Percentiles rank a stretch among this genome's conserved stretches.
These are phyloP conservation scores for Typha latifolia DNA, from an alignment of 176 grass and related monocot genomes.

Conservation along the genomic window DNA sequence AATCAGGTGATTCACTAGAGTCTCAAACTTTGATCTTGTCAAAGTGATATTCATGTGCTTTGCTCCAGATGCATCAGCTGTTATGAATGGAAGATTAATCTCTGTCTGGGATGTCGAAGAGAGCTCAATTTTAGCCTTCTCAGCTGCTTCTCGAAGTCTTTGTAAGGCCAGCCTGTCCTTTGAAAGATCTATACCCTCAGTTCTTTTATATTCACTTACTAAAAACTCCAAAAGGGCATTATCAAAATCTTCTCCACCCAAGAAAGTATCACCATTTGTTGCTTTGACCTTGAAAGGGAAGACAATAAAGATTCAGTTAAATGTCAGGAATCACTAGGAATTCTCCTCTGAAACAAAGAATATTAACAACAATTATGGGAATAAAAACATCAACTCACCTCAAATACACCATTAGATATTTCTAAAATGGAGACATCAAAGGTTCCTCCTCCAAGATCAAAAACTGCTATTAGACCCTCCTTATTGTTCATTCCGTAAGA, in stretches of 20 bases:
- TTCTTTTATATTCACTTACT: slow-evolving; percentile 52
- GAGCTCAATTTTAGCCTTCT: slow-evolving; percentile 73
- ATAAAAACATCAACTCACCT: slow-evolving; percentile 23
- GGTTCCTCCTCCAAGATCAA: slow-evolving; percentile 72
- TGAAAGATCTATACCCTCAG: slow-evolving; percentile 55
- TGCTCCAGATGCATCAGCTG: slow-evolving; percentile 64
- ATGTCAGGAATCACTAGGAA: neutral
- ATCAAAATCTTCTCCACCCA: slow-evolving; percentile 82
- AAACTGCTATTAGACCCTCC: slow-evolving; percentile 64
- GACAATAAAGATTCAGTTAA: neutral
- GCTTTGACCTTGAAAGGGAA: slow-evolving; percentile 48
- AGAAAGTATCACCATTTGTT: slow-evolving; percentile 75
- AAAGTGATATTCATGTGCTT: slow-evolving; percentile 71
- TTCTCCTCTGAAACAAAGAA: neutral
- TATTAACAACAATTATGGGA: neutral
- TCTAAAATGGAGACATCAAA: slow-evolving; percentile 80
- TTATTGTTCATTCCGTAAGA: slow-evolving; percentile 74
- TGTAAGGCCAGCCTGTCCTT: slow-evolving; percentile 62
- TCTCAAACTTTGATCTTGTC: slow-evolving; percentile 62
- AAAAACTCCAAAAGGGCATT: slow-evolving; percentile 62
- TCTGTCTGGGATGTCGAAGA: slow-evolving; percentile 69
- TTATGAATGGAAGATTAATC: slow-evolving; percentile 73
- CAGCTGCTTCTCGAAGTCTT: slow-evolving; percentile 56
- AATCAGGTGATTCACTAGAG: slow-evolving; percentile 54
- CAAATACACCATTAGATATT: slow-evolving; percentile 77